Conservation (phyloP, 148 eudicot species). For the Rhododendron williamsianum region DNA sequence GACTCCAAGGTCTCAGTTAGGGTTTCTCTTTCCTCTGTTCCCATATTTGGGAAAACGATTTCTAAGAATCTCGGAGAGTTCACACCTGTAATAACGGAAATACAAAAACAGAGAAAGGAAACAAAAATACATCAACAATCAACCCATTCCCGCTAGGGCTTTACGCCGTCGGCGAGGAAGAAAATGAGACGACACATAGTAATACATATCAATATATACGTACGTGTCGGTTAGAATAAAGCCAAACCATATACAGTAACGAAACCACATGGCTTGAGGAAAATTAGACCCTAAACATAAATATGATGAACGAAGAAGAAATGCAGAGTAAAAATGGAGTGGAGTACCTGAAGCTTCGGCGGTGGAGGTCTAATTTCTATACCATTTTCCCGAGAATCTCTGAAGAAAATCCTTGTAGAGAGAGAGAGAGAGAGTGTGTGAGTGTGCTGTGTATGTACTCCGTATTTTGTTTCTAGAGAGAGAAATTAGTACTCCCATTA, state of each 20-base stretch:
- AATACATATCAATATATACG: not conserved
- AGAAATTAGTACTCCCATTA: not conserved
- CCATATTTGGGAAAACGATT: not conserved
- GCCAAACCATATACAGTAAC: not conserved
- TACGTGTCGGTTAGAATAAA: not conserved
- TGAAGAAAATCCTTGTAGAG: not conserved
- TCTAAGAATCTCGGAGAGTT: not conserved
- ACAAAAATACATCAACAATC: not conserved
- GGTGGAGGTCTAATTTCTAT: not conserved
- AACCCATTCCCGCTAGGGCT: not conserved
- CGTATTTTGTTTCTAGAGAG: not conserved
- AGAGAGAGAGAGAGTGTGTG: not conserved
- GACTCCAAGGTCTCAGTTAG: not conserved
- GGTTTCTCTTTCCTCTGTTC: slow-evolving; percentile 7
- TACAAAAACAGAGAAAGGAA: not conserved
- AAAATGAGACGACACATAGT: not conserved
- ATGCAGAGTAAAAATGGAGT: not conserved
- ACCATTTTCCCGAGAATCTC: not conserved
- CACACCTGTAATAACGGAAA: slow-evolving; percentile 1
- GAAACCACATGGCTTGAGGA: not conserved
- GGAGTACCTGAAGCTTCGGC: not conserved
- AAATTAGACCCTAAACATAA: not conserved
- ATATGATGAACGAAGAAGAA: not conserved
- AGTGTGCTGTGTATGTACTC: not conserved
- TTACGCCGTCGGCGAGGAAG: not conserved